A percentile compares a stretch with the other conserved stretches of the same genome.
Conservation (phyloP, 2,329 filamentous ascomycete genomes). For the Dothidotthia symphoricarpi region DNA sequence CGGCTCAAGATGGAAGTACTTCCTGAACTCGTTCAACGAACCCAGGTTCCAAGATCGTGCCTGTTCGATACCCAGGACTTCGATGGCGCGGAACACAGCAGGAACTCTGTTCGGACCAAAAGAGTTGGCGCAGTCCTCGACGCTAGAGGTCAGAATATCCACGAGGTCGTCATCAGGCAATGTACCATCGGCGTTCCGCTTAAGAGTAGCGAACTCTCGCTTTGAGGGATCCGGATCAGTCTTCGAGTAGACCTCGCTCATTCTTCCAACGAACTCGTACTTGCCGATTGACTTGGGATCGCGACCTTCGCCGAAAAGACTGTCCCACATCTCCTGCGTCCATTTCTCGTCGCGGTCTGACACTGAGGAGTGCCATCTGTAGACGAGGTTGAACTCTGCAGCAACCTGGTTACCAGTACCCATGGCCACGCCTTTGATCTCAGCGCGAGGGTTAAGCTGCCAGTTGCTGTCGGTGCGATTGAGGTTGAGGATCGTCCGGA, state of each 20-base stretch:
- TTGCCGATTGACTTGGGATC: conserved; percentile 56
- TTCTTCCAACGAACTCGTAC: conserved; percentile 60
- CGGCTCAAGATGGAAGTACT: conserved; percentile 73
- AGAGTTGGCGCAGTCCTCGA: conserved; percentile 69
- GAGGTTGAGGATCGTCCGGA: conserved; percentile 56
- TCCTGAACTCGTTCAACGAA: conserved; percentile 79
- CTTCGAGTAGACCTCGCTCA: conserved; percentile 61
- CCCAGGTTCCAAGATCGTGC: conserved; percentile 74
- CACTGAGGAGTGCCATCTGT: conserved; percentile 83
- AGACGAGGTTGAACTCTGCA: conserved; percentile 85
- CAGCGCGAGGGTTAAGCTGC: conserved; percentile 74
- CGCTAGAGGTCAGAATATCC: conserved; percentile 63
- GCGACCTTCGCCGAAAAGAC: conserved; percentile 47
- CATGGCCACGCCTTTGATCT: conserved; percentile 63
- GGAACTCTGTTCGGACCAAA: conserved; percentile 68
- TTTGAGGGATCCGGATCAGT: conserved; percentile 66
- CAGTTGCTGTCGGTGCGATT: conserved; percentile 72
- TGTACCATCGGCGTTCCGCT: conserved; percentile 64
- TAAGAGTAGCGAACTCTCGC: conserved; percentile 65
- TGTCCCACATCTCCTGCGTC: conserved; percentile 60
- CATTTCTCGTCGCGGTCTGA: conserved; percentile 73
- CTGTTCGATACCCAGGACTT: conserved; percentile 78
- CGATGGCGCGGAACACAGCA: conserved; percentile 68
- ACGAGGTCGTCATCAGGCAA: conserved; percentile 76
- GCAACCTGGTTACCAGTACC: conserved; percentile 81